Evolutionary conservation across 176 grass and related monocot genomes (phyloP).

Genomic region (Avena insularis): DNA sequence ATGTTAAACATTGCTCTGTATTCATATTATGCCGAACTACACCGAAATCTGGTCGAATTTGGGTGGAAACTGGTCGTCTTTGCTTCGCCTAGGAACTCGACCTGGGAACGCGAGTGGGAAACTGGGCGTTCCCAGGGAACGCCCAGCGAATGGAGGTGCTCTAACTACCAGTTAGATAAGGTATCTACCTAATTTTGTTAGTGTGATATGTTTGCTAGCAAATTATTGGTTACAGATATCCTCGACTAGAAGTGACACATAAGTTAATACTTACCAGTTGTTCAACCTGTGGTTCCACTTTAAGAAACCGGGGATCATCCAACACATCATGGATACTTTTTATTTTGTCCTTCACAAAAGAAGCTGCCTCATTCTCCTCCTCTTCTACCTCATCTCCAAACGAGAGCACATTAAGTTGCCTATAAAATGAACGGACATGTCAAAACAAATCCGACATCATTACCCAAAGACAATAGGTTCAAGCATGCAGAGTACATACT

Average conservation of each 20-base stretch:
- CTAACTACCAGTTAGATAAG: conserved; percentile 15
- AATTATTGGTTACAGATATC: conserved; percentile 5
- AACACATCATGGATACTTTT: conserved; percentile 98
- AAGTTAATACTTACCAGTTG: conserved; percentile 49
- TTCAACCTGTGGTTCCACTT: conserved; percentile 58
- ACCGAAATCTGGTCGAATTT: too few species aligned
- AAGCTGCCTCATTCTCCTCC: conserved; percentile 74
- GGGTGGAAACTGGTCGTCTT: too few species aligned
- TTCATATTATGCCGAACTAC: too few species aligned
- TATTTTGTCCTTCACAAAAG: conserved; percentile 80
- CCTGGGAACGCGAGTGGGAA: too few species aligned
- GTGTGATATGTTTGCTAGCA: conserved; percentile 14
- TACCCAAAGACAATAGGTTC: conserved; percentile 21
- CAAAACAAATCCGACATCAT: conserved; percentile 36
- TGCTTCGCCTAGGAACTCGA: too few species aligned
- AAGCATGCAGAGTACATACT: conserved; percentile 54
- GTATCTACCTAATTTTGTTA: conserved; percentile 3
- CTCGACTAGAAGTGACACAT: neutral
- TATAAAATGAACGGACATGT: conserved; percentile 46
- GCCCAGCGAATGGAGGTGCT: too few species aligned
- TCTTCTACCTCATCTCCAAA: conserved; percentile 98
- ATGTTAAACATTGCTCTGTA: too few species aligned
- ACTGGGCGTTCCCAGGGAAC: too few species aligned
- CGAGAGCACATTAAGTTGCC: conserved; percentile 91
- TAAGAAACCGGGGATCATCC: conserved; percentile 87